These are phyloP conservation scores for Fusarium staphyleae DNA, from an alignment of 2,329 filamentous ascomycete genomes.

Conservation along the genomic window DNA sequence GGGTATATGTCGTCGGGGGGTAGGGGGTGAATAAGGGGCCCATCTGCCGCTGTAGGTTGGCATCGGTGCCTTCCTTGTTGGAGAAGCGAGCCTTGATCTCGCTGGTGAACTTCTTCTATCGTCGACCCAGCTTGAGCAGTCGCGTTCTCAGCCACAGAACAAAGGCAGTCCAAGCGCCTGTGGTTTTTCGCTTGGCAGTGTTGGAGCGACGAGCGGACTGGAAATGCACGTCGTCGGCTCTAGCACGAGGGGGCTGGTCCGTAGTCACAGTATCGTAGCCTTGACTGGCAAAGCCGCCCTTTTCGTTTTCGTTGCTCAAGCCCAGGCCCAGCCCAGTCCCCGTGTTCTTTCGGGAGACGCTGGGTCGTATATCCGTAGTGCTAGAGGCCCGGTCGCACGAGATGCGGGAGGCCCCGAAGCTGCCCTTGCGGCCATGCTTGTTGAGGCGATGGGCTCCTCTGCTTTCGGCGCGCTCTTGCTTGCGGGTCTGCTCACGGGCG, in stretches of 20 bases:
- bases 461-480: slow-evolving; percentile 64
- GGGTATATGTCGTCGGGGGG: slow-evolving; percentile 17
- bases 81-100: slow-evolving; percentile 24
- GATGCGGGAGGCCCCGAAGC: slow-evolving; percentile 44
- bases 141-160: slow-evolving; percentile 69
- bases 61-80: slow-evolving; percentile 18
- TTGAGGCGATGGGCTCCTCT: slow-evolving; percentile 63
- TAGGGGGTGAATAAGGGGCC: slow-evolving; percentile 8
- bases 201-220: slow-evolving; percentile 52
- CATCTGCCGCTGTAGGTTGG: slow-evolving; percentile 15
- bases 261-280: slow-evolving; percentile 55
- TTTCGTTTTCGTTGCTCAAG: slow-evolving; percentile 47
- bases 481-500: slow-evolving; percentile 64
- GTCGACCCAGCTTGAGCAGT: slow-evolving; percentile 51
- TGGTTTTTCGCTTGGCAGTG: slow-evolving; percentile 66
- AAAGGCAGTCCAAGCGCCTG: slow-evolving; percentile 68
- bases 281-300: slow-evolving; percentile 53
- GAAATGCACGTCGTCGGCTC: slow-evolving; percentile 54
- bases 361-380: slow-evolving; percentile 42
- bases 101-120: slow-evolving; percentile 43
- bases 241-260: slow-evolving; percentile 37
- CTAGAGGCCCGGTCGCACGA: slow-evolving; percentile 46
- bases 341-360: slow-evolving; percentile 42
- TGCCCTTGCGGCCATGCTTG: slow-evolving; percentile 53
- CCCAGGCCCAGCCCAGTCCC: slow-evolving; percentile 29